phyloP scores from a whole-genome alignment of 2,329 filamentous ascomycete species.

The Pezicula carpinea region DNA sequence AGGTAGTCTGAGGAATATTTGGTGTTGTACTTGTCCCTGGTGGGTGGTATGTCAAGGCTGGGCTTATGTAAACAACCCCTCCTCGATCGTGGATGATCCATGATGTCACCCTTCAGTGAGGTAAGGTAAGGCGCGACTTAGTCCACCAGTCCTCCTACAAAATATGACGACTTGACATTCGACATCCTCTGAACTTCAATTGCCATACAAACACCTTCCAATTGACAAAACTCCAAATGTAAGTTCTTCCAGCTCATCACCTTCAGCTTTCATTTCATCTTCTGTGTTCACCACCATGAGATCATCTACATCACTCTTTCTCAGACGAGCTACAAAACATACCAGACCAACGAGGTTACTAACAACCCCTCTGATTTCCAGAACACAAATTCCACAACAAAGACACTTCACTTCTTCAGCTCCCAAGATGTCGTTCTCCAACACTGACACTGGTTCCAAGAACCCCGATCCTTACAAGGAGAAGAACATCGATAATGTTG shows the following conservation, averaged over 20 bases:
- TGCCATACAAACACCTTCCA: too few relatives aligned
- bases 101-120: neutral
- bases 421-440: slow-evolving; percentile 41
- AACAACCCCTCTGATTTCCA: slow-evolving; percentile 2
- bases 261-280: neutral
- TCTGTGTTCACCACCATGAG: neutral
- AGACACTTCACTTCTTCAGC: neutral
- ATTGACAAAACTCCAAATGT: neutral
- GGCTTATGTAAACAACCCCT: too few relatives aligned
- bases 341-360: slow-evolving; percentile 6
- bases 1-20: too few relatives aligned
- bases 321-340: neutral
- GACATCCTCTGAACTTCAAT: neutral
- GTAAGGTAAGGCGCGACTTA: neutral
- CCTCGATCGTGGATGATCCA: neutral
- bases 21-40: too few relatives aligned
- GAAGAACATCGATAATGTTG: slow-evolving; percentile 61
- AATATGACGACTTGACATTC: neutral
- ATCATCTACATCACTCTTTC: neutral
- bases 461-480: slow-evolving; percentile 72
- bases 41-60: too few relatives aligned
- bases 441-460: slow-evolving; percentile 57
- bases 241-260: neutral
- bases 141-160: neutral
- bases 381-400: slow-evolving; percentile 5